Evolutionary conservation across 2,329 filamentous ascomycete species (phyloP).

Genomic region (Sordariomycetes sp.): DNA sequence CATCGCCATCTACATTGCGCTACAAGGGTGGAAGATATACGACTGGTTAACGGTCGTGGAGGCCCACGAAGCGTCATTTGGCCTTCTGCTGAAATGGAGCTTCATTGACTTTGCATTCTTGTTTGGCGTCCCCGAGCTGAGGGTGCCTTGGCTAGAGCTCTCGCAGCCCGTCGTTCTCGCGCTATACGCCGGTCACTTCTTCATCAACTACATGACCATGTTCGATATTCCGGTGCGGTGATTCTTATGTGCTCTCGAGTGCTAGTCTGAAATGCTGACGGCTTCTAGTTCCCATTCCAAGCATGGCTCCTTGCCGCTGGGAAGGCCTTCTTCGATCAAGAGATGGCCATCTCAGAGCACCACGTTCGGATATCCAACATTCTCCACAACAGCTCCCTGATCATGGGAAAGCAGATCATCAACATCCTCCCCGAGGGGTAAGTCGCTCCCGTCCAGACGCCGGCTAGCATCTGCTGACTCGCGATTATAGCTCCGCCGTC

Average conservation of each 20-base stretch:
- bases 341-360: slow-evolving; percentile 85
- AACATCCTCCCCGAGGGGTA: slow-evolving; percentile 92
- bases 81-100: slow-evolving; percentile 89
- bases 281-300: slow-evolving; percentile 52
- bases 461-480: neutral
- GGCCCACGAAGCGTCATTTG: slow-evolving; percentile 76
- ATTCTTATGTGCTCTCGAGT: neutral
- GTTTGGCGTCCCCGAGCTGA: slow-evolving; percentile 72
- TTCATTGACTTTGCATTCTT: slow-evolving; percentile 75
- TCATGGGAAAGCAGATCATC: slow-evolving; percentile 92
- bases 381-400: slow-evolving; percentile 82
- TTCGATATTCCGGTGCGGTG: slow-evolving; percentile 65
- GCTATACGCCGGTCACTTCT: slow-evolving; percentile 58
- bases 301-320: slow-evolving; percentile 59
- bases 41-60: slow-evolving; percentile 71
- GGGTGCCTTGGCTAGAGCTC: slow-evolving; percentile 95
- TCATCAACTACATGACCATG: slow-evolving; percentile 79
- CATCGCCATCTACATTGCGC: slow-evolving; percentile 59
- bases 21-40: slow-evolving; percentile 76
- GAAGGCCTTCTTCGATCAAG: slow-evolving; percentile 81
- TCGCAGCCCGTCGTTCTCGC: slow-evolving; percentile 60
- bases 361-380: slow-evolving; percentile 81
- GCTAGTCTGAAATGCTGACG: neutral
- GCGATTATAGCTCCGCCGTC: slow-evolving; percentile 52
- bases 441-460: slow-evolving; percentile 10